phyloP scores from a whole-genome alignment of 257 asterid genomes.

The Fraxinus americana region DNA sequence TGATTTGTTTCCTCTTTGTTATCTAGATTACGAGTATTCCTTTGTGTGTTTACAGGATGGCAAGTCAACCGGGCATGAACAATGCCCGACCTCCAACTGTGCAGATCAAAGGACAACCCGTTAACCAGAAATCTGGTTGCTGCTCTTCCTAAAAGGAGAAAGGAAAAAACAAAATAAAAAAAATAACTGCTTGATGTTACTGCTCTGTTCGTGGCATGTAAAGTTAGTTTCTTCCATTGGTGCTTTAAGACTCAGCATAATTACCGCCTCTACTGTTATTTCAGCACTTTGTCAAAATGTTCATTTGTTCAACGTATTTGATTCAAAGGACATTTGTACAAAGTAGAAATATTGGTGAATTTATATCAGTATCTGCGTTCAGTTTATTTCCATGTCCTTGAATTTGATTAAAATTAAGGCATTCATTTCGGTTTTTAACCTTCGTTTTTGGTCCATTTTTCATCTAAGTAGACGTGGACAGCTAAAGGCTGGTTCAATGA shows the following conservation, averaged over 20 bases:
- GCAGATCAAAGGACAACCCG: conserved; percentile 83
- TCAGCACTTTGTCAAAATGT: conserved; percentile 26
- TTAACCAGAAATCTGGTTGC: conserved; percentile 83
- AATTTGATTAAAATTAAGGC: no score
- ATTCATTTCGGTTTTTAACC: no score
- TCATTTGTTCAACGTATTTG: conserved; percentile 53
- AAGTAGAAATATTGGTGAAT: conserved; percentile 39
- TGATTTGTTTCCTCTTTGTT: neutral
- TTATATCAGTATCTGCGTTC: conserved; percentile 36
- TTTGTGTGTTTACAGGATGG: conserved; percentile 62
- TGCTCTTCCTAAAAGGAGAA: conserved; percentile 57
- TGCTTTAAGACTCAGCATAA: conserved; percentile 32
- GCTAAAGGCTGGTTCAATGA: no score
- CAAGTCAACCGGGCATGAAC: conserved; percentile 76
- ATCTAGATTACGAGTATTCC: neutral
- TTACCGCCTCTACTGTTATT: conserved; percentile 26
- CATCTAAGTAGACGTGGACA: no score
- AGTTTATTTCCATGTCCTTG: neutral
- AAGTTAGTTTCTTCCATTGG: conserved; percentile 27
- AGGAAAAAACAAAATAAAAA: neutral
- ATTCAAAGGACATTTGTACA: conserved; percentile 48
- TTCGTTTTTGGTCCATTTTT: no score
- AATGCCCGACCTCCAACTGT: conserved; percentile 80
- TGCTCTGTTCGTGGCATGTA: conserved; percentile 36
- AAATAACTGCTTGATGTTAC: conserved; percentile 11